Base-by-base conservation (phyloP, 2,329 filamentous ascomycete genomes). In the Fusarium hainanense region DNA sequence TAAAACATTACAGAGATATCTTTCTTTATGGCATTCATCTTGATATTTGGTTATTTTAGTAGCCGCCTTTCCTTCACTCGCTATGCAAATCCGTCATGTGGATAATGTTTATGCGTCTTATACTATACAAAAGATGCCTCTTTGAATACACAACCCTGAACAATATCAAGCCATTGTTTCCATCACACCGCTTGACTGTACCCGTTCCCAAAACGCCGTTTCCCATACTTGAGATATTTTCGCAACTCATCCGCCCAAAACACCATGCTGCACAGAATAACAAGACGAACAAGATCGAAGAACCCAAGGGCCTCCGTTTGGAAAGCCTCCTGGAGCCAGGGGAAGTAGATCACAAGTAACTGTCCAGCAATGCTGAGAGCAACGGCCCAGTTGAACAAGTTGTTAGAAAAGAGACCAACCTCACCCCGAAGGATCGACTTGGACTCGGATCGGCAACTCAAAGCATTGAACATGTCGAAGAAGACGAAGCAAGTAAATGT, bases 401-500 rank as follows among this genome's bases (percentile, higher is more conserved):
- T 91, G 78, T 99, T 99, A 11, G 90, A 89, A 60, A 96, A 92
- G 14, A 97, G 79, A 11, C 92, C 89, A 52, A 97, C 86, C 78
- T 99, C 94, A 42, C 96, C 95, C 27, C 91, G 87, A 6, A 99
- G 87, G 7, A 99, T 85, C 13, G 93, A 97, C 79, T 98, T 98
- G 68, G 88, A 90, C 77, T 97, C 94, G 10, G 92, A 97, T 49
- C 96, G 93, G 81, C 96, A 99, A 18, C 93, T 91, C 23, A 99
- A 85, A 3, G 96, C 96, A 80, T 99, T 98, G 85, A 98, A 98
- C 96, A 99, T 99, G 84, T 99, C 96, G 80, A 98, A 99, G 56
- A 99, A 88, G 47, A 99, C 96, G 77, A 99, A 99, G 81, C 94
- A 97, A 8, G 96, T 99, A 78, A 99, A 99, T 0, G 96, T 98